Conservation (phyloP, 1,139 yeast species). For the Arxiozyma heterogenica region DNA sequence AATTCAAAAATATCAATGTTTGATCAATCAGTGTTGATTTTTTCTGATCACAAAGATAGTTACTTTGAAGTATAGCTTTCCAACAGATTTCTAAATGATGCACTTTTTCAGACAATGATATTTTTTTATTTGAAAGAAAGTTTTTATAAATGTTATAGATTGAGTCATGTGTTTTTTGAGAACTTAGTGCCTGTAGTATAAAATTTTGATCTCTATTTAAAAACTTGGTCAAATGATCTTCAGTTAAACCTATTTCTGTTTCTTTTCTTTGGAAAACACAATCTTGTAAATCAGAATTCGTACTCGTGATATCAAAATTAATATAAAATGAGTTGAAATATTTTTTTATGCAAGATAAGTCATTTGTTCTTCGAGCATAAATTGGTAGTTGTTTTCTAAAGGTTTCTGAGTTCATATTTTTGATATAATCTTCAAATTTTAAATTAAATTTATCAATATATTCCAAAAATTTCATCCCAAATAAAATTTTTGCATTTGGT, state of each 20-base stretch:
- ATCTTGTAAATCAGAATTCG: neutral
- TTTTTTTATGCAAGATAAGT: neutral
- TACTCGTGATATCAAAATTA: neutral
- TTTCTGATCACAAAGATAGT: neutral
- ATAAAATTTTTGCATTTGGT: constrained; percentile 18
- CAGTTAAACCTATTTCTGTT: neutral
- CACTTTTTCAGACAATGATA: neutral
- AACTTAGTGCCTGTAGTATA: neutral
- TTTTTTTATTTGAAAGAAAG: neutral
- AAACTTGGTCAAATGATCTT: neutral
- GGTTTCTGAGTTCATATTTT: constrained; percentile 15
- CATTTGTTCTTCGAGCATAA: constrained; percentile 1
- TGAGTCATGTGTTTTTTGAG: neutral
- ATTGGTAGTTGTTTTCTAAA: constrained; percentile 17
- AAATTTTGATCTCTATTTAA: neutral
- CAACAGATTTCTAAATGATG: neutral
- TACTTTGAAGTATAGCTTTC: neutral
- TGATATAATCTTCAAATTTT: constrained; percentile 18
- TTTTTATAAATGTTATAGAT: neutral
- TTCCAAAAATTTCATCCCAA: constrained; percentile 28
- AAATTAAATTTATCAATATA: constrained; percentile 21
- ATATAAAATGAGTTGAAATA: neutral
- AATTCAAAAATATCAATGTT: constrained; percentile 6
- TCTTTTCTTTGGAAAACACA: neutral
- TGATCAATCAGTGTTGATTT: neutral